phyloP scores from a whole-genome alignment of 495 filamentous ascomycete genomes.

The Aspergillus sparsus region DNA sequence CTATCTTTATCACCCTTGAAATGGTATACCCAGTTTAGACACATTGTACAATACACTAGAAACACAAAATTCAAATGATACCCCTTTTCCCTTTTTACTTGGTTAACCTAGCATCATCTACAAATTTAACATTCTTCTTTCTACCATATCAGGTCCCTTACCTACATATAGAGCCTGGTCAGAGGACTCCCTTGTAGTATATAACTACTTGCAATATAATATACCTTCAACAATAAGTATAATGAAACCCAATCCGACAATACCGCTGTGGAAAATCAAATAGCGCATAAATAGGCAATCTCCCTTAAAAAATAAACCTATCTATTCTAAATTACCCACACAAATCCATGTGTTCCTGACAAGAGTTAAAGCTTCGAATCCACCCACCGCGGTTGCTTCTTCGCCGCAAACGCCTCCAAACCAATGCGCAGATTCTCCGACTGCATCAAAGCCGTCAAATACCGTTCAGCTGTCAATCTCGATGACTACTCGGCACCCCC shows the following conservation, averaged over 20 bases:
- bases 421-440: constrained; percentile 78
- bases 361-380: not conserved
- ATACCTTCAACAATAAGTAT: too few relatives aligned
- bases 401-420: constrained; percentile 72
- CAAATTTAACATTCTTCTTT: constrained; percentile 1
- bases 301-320: too few relatives aligned
- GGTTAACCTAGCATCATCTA: not conserved
- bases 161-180: not conserved
- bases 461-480: constrained; percentile 50
- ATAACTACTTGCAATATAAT: too few relatives aligned
- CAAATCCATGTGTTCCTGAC: too few relatives aligned
- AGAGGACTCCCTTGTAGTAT: too few relatives aligned
- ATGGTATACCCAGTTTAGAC: not conserved
- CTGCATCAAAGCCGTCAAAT: constrained; percentile 53
- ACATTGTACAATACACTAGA: not conserved
- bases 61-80: constrained; percentile 8
- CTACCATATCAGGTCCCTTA: constrained; percentile 6
- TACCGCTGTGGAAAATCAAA: too few relatives aligned
- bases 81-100: constrained; percentile 3
- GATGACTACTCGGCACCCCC: constrained; percentile 60
- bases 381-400: constrained; percentile 65
- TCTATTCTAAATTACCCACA: too few relatives aligned
- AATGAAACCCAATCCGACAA: too few relatives aligned
- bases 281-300: too few relatives aligned
- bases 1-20: too few relatives aligned